These are phyloP conservation scores for Avena atlantica DNA, from an alignment of 176 grass and related monocot species.

Conservation along the genomic window DNA sequence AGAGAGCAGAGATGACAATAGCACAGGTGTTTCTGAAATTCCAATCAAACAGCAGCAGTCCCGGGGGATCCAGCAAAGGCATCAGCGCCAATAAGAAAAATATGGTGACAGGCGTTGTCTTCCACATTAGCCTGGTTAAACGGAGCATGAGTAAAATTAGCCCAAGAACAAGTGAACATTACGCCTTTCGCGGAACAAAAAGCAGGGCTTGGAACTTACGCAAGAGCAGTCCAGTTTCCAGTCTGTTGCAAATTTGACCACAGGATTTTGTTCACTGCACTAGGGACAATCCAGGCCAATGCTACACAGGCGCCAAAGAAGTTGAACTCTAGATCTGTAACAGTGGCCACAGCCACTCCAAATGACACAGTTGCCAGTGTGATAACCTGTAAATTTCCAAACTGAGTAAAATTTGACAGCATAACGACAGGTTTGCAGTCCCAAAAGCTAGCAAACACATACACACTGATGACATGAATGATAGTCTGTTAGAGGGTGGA, in stretches of 20 bases:
- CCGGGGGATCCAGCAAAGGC: slow-evolving; percentile 88
- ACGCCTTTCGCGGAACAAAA: background rate
- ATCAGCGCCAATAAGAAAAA: slow-evolving; percentile 91
- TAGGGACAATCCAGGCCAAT: slow-evolving; percentile 91
- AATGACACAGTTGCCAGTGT: slow-evolving; percentile 72
- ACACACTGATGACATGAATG: slow-evolving; percentile 3
- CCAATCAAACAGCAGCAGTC: slow-evolving; percentile 78
- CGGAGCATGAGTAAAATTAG: background rate
- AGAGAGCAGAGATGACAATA: slow-evolving; percentile 82
- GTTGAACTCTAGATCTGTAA: slow-evolving; percentile 94
- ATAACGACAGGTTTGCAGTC: background rate
- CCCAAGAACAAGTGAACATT: background rate
- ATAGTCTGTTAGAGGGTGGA: slow-evolving; percentile 18
- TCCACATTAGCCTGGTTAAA: slow-evolving; percentile 86
- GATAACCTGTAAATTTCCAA: slow-evolving; percentile 64
- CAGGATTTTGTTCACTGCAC: slow-evolving; percentile 93
- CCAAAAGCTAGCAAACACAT: slow-evolving; percentile 27
- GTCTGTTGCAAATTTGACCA: slow-evolving; percentile 96
- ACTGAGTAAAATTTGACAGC: background rate
- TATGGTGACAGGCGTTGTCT: slow-evolving; percentile 92
- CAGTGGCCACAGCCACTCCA: slow-evolving; percentile 86
- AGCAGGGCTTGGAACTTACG: slow-evolving; percentile 70
- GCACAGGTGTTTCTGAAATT: slow-evolving; percentile 72
- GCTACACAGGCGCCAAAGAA: slow-evolving; percentile 92
- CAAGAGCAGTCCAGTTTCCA: slow-evolving; percentile 91